Base-by-base conservation (phyloP, 345 rosid species). In the Camelina sativa region DNA sequence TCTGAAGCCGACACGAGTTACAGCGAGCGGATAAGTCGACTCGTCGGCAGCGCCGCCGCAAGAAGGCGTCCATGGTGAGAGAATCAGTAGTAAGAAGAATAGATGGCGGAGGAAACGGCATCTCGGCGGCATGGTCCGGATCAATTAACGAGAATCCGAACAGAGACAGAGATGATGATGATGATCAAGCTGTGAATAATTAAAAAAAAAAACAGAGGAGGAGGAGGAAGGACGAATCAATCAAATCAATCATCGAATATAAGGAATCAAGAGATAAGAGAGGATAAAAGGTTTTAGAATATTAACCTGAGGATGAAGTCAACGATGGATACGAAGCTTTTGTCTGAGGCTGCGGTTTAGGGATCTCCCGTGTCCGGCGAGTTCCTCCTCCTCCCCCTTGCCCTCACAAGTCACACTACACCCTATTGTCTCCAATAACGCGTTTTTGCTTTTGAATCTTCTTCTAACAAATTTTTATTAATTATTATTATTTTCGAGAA, bases 291-390 rank as follows among this genome's bases (percentile, higher is more conserved):
- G 28, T 70, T 62, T 46, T 13, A 1, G 54, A 62, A 38, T 38
- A 57, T 34, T 34, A 70, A 70, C 80, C 57, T 76, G 67, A 25
- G 2, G 50, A 10, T 20, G 37, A 78, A 72, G 78, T 67, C 77
- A 79, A 61, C 43, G 30, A 35, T 12, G 53, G 43, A 62, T 82
- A 59, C 85, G 67, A 80, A 74, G 69, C 80, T 77, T 80, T 82
- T 53, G 69, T 70, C 62, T 25, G 13, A 35, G 34, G 1, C 71
- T 71, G 61, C 40, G 72, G 72, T 76, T 77, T 82, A 66, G n/a
- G 83, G 75, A 82, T 82, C 80, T 40, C 65, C 43, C 50, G 23
- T 46, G 62, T 23, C 48, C 73, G 57, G 11, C 32, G 28, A 72
- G 35, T 41, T 73, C 67, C 62, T 34, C 46, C 37, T 38, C 41